Evolutionary conservation across 106 monocot species (phyloP).

Genomic region (Cymbidium sinense): DNA sequence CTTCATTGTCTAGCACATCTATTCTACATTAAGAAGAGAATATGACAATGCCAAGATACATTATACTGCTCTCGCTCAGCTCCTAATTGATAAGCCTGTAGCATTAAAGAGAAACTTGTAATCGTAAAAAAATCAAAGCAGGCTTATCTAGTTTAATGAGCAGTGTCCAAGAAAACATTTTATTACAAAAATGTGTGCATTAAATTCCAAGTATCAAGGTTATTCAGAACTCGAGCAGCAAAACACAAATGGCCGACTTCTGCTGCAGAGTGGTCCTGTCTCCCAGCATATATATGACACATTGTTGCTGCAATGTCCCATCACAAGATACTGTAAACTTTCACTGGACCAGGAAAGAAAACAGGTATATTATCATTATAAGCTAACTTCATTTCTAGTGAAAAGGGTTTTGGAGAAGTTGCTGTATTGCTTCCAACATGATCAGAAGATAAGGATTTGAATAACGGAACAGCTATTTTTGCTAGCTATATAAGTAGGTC

Average conservation of each 20-base stretch:
- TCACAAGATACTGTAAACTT: background rate
- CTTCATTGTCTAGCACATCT: background rate
- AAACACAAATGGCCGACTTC: too few relatives aligned
- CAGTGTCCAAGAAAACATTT: background rate
- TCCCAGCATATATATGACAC: too few relatives aligned
- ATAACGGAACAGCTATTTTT: background rate
- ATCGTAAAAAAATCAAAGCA: background rate
- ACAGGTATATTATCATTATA: background rate
- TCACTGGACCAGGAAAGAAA: background rate
- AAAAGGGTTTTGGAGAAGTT: background rate
- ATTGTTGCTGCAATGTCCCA: too few relatives aligned
- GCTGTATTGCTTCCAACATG: background rate
- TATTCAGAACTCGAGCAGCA: too few relatives aligned
- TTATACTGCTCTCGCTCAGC: background rate
- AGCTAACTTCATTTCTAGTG: background rate
- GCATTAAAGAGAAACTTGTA: background rate
- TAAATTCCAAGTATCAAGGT: too few relatives aligned
- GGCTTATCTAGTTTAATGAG: background rate
- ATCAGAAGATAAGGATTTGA: background rate
- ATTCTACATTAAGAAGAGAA: background rate
- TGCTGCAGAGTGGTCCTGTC: too few relatives aligned
- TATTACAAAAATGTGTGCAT: too few relatives aligned
- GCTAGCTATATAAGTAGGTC: background rate
- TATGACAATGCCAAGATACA: background rate
- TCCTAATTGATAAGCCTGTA: background rate